Percentiles rank a stretch among this genome's conserved stretches.
These are phyloP conservation scores for Entophlyctis helioformis DNA, from an alignment of 192 early-diverging fungal species.

Conservation along the genomic window DNA sequence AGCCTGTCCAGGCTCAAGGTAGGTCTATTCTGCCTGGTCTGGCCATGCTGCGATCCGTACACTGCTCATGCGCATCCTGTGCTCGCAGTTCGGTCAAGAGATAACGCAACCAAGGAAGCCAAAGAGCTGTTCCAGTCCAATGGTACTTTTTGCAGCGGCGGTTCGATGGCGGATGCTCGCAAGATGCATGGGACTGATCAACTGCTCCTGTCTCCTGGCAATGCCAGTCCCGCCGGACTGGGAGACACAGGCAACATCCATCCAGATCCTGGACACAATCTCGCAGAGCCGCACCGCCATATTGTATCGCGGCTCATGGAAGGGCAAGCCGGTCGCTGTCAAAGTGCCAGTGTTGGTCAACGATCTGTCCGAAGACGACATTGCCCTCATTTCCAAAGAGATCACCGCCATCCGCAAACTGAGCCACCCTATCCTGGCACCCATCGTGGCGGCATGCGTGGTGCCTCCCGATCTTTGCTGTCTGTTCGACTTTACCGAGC, in stretches of 20 bases:
- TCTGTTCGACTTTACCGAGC: constrained; percentile 16
- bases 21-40: not conserved
- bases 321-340: constrained; percentile 16
- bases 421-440: constrained; percentile 14
- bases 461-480: constrained; percentile 23
- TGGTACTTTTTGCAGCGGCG: not conserved
- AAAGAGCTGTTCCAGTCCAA: constrained; percentile 14
- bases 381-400: constrained; percentile 2
- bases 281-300: not conserved
- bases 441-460: constrained; percentile 21
- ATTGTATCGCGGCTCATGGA: constrained; percentile 11
- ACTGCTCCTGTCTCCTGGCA: too few relatives aligned
- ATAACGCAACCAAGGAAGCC: constrained; percentile 20
- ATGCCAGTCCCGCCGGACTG: too few relatives aligned
- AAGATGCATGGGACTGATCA: too few relatives aligned
- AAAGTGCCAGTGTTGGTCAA: constrained; percentile 17
- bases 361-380: constrained; percentile 3
- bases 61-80: not conserved
- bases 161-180: too few relatives aligned
- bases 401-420: constrained; percentile 15
- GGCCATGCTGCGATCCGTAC: too few relatives aligned
- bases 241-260: constrained; percentile 21
- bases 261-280: constrained; percentile 9
- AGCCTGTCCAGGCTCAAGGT: constrained; percentile 8
- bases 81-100: constrained; percentile 11